A percentile compares a stretch with the other conserved stretches of the same genome.
phyloP scores from a whole-genome alignment of 345 rosid species.

The Bretschneidera sinensis region DNA sequence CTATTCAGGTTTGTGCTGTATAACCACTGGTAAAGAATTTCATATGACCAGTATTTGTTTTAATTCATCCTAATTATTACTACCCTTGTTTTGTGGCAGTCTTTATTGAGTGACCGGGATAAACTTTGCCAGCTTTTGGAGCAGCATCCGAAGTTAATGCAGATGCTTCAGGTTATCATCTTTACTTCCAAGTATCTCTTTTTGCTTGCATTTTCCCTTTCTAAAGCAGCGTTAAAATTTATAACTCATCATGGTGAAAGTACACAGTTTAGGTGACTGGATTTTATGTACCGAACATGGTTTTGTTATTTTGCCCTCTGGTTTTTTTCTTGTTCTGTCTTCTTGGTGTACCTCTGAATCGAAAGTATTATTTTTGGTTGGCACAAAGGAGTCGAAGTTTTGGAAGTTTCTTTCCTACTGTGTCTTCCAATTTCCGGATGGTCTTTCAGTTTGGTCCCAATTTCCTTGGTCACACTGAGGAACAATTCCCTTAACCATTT shows the following conservation, averaged over 20 bases:
- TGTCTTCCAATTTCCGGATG: too few species aligned
- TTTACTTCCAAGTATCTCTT: neutral
- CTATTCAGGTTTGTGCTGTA: slow-evolving; percentile 61
- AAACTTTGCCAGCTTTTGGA: slow-evolving; percentile 97
- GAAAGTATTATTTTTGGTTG: neutral
- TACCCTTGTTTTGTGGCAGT: slow-evolving; percentile 36
- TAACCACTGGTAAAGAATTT: neutral
- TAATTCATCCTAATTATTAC: neutral
- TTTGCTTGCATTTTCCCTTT: neutral
- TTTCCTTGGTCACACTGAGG: neutral
- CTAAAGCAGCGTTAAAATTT: neutral
- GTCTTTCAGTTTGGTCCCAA: neutral
- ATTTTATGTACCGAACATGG: slow-evolving; percentile 1
- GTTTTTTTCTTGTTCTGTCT: neutral
- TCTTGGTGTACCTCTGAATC: neutral
- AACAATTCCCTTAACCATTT: neutral
- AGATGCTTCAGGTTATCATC: slow-evolving; percentile 86
- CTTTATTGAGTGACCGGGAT: slow-evolving; percentile 81
- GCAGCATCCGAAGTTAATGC: slow-evolving; percentile 93
- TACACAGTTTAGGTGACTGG: neutral
- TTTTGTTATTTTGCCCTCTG: neutral
- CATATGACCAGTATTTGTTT: slow-evolving; percentile 1
- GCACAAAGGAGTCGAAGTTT: neutral
- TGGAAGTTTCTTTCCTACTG: neutral
- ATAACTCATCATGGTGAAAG: neutral